Evolutionary conservation across 192 early-diverging fungal genomes (phyloP).

Genomic region (Backusella parvicylindrica): DNA sequence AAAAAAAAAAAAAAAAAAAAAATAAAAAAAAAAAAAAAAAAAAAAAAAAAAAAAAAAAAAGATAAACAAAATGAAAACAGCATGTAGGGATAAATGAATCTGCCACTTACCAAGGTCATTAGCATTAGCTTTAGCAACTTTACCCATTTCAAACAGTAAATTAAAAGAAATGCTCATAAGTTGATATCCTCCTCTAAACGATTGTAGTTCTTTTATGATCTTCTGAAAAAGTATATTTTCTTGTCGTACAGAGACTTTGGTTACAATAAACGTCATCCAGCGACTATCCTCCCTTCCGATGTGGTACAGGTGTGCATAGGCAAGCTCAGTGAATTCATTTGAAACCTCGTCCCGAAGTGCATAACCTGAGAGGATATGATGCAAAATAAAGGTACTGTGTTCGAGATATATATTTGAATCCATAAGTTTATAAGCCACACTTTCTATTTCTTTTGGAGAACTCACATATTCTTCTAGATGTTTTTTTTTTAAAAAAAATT

Average conservation of each 20-base stretch:
- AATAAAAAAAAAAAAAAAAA: too few species aligned
- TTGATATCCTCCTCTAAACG: neutral
- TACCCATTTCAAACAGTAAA: neutral
- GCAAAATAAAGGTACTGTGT: neutral
- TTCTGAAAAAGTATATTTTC: neutral
- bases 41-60: neutral
- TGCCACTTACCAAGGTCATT: neutral
- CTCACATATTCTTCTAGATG: neutral
- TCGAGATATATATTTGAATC: slow-evolving; percentile 2
- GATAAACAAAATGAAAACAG: neutral
- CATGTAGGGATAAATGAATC: neutral
- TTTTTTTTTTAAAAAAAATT: neutral
- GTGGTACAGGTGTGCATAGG: neutral
- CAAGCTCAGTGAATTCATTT: neutral
- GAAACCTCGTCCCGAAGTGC: neutral
- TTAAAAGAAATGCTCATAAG: neutral
- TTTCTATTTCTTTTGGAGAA: neutral
- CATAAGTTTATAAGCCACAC: neutral
- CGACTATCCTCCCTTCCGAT: neutral
- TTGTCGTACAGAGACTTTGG: neutral
- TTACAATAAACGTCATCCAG: slow-evolving; percentile 9
- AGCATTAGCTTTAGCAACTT: neutral
- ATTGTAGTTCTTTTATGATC: neutral
- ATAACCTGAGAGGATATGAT: neutral
- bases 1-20: too few species aligned